Evolutionary conservation across 2,329 filamentous ascomycete species (phyloP), one percentile per base, ranked within the genome.

Genomic region (Aureobasidium leucospermi): DNA sequence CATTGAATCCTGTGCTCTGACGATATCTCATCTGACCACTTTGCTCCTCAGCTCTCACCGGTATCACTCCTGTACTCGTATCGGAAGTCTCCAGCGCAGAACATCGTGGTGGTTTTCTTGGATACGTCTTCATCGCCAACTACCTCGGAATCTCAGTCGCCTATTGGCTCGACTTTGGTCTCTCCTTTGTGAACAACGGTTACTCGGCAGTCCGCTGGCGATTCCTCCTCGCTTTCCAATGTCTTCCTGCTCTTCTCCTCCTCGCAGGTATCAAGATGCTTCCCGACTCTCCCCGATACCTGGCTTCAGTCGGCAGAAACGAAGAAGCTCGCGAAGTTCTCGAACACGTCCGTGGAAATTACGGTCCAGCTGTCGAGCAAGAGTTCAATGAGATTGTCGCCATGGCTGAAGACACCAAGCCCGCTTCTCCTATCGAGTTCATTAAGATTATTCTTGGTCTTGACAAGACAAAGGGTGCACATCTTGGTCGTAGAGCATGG

Each of bases 111-210:
- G 74, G 73, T 1, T 76, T 70, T 56, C 70, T 80, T 36, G 78
- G 74, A 16, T 76, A 78, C 58, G 77, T 80, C 46, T 81, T 81
- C 65, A 76, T 80, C 55, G 78, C 78, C 41, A 81, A 81, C 64
- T 80, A 79, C 61, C 71, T 71, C 67, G 72, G 73, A 2, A 73
- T 71, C 65, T 63, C 73, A 2, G 64, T 73, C 10, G 73, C 72
- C 1, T 70, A 74, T 53, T 75, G 73, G 73, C 58, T 75, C 10
- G 70, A 71, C 4, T 75, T 72, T 60, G 71, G 71, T 2, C 71
- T 68, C 32, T 69, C 68, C 1, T 73, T 68, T 59, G 61, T 66
- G 65, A 42, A 60, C 34, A 16, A 39, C 15, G 67, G 66, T 7
- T 58, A 66, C 28, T 68, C 65, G 7, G 53, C 62, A 16, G 45